These are phyloP conservation scores for Aspergillus steynii DNA, from an alignment of 495 filamentous ascomycete genomes.

Conservation along the genomic window DNA sequence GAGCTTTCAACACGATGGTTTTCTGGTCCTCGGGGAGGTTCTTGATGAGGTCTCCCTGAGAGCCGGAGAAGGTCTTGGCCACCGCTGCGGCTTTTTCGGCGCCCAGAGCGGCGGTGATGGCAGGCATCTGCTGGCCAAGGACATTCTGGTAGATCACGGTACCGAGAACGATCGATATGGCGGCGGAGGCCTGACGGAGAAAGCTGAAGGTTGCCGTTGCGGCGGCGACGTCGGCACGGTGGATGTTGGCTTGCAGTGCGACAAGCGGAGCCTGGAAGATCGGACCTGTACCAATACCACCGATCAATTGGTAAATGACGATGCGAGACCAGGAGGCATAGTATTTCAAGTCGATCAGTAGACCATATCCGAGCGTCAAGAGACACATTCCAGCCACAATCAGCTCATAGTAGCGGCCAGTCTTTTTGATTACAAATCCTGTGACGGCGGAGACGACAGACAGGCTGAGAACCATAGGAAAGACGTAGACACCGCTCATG, in stretches of 20 bases:
- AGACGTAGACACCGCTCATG: slow-evolving; percentile 74
- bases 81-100: slow-evolving; percentile 32
- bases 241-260: slow-evolving; percentile 55
- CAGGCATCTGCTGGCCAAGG: slow-evolving; percentile 42
- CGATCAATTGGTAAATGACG: slow-evolving; percentile 55
- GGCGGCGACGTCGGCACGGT: slow-evolving; percentile 51
- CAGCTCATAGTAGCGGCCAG: slow-evolving; percentile 51
- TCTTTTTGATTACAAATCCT: slow-evolving; percentile 74
- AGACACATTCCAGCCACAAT: slow-evolving; percentile 52
- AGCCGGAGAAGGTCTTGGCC: slow-evolving; percentile 53
- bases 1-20: slow-evolving; percentile 51
- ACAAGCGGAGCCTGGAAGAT: slow-evolving; percentile 61
- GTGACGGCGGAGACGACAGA: slow-evolving; percentile 63
- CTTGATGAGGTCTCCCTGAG: slow-evolving; percentile 56
- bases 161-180: slow-evolving; percentile 56
- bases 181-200: slow-evolving; percentile 49
- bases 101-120: slow-evolving; percentile 39
- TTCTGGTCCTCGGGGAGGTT: slow-evolving; percentile 48
- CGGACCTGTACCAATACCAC: slow-evolving; percentile 55
- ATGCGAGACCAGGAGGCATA: slow-evolving; percentile 52
- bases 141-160: slow-evolving; percentile 60
- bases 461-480: slow-evolving; percentile 71
- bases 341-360: slow-evolving; percentile 49
- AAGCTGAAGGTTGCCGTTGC: slow-evolving; percentile 55
- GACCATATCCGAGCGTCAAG: slow-evolving; percentile 55